Base-by-base conservation (phyloP, 1,139 yeast species). In the Candida sanyaensis region DNA sequence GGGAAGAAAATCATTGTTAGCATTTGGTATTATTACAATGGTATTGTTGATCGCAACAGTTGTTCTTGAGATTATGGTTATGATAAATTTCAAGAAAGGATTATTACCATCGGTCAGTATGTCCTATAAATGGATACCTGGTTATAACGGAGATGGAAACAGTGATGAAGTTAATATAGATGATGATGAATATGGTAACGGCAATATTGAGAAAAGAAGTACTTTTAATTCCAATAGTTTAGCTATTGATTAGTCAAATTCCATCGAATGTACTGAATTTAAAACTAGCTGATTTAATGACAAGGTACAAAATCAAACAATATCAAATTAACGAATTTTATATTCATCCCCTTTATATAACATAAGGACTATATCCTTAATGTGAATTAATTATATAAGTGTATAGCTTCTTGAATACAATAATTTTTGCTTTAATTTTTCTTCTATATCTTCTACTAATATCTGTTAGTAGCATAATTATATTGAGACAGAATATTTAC, bases 1-100 rank as follows among this genome's bases (percentile, higher is more conserved):
- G 1, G 80, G 83, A 2, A 59, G 81, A 34, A 76, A 72, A 46
- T 75, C 83, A 7, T 61, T 80, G 41, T 66, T 79, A 4, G 63
- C 74, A 0, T 79, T 80, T 60, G 83, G 82, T 1, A 73, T 70
- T 2, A 62, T 80, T 34, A 77, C 83, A 0, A 56, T 77, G 23
- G 58, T 73, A 1, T 62, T 80, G 32, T 59, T 80, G 41, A 41
- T 69, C 3, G 55, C 67, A 7, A 73, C 81, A 2, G 63, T 77
- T 2, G 62, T 59, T 3, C 59, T 69, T 42, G 79, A 78, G 36
- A 47, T 69, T 5, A 49, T 64, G 42, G 67, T 78, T 48, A 58
- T 71, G 45, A 31, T 45, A 26, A 76, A 77, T 53, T 78, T 75
- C 56, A 65, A 65, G 23, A 62, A 64, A 47, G 84, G 83, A 1